Percentiles rank a stretch among this genome's conserved stretches.
These are phyloP conservation scores for Paramecium bursaria DNA, from an alignment of 73 alveolate genomes.

Conservation along the genomic window DNA sequence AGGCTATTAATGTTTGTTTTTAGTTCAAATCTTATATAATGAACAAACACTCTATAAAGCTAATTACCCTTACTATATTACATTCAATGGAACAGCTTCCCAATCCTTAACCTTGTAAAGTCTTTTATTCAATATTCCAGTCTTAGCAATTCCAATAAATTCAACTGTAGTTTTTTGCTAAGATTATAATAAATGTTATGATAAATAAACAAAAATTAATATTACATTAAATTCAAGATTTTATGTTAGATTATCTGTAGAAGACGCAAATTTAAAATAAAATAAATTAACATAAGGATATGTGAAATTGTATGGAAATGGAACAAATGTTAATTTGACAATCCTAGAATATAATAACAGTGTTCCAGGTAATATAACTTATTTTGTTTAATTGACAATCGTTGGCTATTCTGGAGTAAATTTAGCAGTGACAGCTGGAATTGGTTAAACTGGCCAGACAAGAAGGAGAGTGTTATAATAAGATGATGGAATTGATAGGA, in stretches of 20 bases:
- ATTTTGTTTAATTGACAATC: background rate
- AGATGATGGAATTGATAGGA: background rate
- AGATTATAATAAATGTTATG: background rate
- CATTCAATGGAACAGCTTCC: background rate
- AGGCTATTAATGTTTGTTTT: no score
- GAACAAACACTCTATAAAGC: conserved; percentile 27
- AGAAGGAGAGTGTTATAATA: conserved; percentile 9
- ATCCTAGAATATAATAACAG: background rate
- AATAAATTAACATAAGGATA: background rate
- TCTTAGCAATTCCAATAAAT: conserved; percentile 6
- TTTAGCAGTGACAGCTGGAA: conserved; percentile 16
- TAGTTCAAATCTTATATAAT: conserved; percentile 31
- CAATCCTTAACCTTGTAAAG: background rate
- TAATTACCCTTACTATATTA: background rate
- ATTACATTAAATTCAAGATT: background rate
- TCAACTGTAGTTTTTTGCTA: background rate
- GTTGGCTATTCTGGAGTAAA: background rate
- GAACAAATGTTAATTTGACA: background rate
- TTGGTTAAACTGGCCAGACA: background rate
- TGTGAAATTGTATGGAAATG: background rate
- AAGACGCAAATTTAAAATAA: background rate
- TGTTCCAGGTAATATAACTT: conserved; percentile 10
- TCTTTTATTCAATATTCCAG: background rate
- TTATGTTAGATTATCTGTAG: background rate
- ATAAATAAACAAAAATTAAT: background rate